Percentiles rank a stretch among this genome's conserved stretches.
Conservation (phyloP, 1,284 basidiomycete genomes). For the Irpex rosettiformis region DNA sequence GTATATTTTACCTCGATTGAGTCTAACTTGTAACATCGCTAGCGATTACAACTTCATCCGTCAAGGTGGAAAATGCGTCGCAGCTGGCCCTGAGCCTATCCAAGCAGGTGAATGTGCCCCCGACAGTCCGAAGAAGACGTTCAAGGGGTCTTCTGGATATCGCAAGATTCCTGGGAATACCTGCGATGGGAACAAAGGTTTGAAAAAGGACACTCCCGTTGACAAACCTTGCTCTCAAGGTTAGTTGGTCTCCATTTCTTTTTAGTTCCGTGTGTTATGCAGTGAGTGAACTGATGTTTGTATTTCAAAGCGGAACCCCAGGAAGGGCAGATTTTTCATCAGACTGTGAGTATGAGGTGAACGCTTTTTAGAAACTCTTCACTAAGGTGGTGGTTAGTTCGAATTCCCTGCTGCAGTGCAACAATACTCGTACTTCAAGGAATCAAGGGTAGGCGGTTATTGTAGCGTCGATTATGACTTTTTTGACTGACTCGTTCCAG, state of each 20-base stretch:
- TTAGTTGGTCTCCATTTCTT: conserved; percentile 24
- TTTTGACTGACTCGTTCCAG: conserved; percentile 30
- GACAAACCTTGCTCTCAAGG: conserved; percentile 76
- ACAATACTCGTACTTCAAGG: conserved; percentile 84
- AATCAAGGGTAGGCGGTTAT: conserved; percentile 51
- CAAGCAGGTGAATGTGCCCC: conserved; percentile 71
- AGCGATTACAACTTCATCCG: conserved; percentile 90
- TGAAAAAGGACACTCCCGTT: conserved; percentile 67
- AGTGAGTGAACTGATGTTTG: conserved; percentile 2
- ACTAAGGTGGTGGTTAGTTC: conserved; percentile 41
- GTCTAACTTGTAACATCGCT: not conserved
- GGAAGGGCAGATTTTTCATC: conserved; percentile 71
- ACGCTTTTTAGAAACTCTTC: not conserved
- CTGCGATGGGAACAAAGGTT: conserved; percentile 57
- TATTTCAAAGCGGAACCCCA: conserved; percentile 57
- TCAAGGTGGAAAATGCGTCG: conserved; percentile 69
- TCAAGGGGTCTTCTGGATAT: conserved; percentile 89
- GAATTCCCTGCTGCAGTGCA: conserved; percentile 69
- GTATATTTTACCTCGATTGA: too few relatives aligned
- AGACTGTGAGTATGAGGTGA: conserved; percentile 45
- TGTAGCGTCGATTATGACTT: not conserved
- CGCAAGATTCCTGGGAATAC: conserved; percentile 92
- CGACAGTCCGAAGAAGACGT: conserved; percentile 54
- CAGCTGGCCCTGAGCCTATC: conserved; percentile 83
- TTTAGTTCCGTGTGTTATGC: not conserved